Conservation (phyloP, 768 basidiomycete genomes). For the Rubroboletus satanas region DNA sequence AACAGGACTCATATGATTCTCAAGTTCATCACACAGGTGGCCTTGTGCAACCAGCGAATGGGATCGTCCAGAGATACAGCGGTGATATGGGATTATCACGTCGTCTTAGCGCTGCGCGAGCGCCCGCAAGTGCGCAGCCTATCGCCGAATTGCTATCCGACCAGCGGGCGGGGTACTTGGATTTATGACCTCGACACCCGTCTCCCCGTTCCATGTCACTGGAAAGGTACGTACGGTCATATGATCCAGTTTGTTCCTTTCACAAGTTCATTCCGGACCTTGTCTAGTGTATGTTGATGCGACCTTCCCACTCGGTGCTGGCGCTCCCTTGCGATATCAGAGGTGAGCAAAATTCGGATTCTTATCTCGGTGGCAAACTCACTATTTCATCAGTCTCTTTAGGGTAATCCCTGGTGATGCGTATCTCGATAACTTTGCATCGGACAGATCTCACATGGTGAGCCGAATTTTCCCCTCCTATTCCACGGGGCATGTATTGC, state of each 20-base stretch:
- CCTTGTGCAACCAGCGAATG: constrained; percentile 58
- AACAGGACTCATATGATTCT: neutral
- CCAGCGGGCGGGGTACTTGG: constrained; percentile 38
- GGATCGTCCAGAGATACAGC: constrained; percentile 32
- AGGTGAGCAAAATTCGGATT: constrained; percentile 37
- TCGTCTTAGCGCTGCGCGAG: constrained; percentile 51
- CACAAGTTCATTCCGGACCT: constrained; percentile 16
- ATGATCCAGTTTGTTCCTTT: neutral
- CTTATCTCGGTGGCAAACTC: constrained; percentile 5
- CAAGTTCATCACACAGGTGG: constrained; percentile 42
- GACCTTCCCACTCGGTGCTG: constrained; percentile 40
- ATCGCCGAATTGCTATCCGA: neutral
- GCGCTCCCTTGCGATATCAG: constrained; percentile 35
- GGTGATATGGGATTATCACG: constrained; percentile 77
- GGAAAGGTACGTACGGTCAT: constrained; percentile 39
- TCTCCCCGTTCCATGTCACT: constrained; percentile 48
- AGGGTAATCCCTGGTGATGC: constrained; percentile 51
- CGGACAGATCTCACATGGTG: constrained; percentile 77
- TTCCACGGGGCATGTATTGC: constrained; percentile 4
- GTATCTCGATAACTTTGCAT: constrained; percentile 61
- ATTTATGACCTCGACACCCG: constrained; percentile 68
- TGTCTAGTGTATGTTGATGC: constrained; percentile 42
- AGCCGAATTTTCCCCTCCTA: constrained; percentile 10
- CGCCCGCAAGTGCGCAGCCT: constrained; percentile 9
- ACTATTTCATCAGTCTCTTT: constrained; percentile 45